Conservation (phyloP, 352 stramenopile genomes). For the Phytophthora macrochlamydospora region DNA sequence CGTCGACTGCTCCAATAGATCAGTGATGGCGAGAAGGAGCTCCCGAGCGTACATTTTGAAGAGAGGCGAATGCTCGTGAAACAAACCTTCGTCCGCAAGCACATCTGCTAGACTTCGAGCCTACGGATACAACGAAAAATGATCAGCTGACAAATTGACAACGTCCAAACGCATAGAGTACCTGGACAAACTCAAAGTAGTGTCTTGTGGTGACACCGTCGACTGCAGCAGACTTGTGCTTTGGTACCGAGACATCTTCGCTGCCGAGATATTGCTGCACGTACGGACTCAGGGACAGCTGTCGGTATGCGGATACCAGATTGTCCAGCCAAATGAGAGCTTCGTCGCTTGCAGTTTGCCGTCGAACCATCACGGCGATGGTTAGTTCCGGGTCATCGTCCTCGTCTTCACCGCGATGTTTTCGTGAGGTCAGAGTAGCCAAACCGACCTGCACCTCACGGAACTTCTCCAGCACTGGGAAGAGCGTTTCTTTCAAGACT, state of each 20-base stretch:
- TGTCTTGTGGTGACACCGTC: constrained; percentile 9
- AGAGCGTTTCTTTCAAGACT: constrained; percentile 16
- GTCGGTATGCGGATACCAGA: constrained; percentile 21
- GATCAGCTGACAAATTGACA: background rate
- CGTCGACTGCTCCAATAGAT: constrained; percentile 25
- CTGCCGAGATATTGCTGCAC: constrained; percentile 26
- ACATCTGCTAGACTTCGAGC: constrained; percentile 14
- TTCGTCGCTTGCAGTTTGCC: constrained; percentile 14
- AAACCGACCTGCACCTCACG: constrained; percentile 14
- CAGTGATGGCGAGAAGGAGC: constrained; percentile 18
- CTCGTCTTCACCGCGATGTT: background rate
- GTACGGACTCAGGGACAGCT: constrained; percentile 24
- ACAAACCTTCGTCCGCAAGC: constrained; percentile 10
- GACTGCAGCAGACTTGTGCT: constrained; percentile 3
- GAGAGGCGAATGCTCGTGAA: constrained; percentile 17
- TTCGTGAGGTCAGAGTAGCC: constrained; percentile 7
- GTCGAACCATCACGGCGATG: constrained; percentile 16
- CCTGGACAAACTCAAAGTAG: constrained; percentile 22
- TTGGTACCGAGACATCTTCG: constrained; percentile 10
- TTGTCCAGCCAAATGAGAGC: constrained; percentile 20
- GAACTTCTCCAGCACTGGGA: constrained; percentile 5
- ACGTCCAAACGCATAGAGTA: background rate
- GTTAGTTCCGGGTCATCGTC: constrained; percentile 10
- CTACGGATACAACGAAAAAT: background rate
- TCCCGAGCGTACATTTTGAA: constrained; percentile 27